Evolutionary conservation across 208 protist genomes (phyloP).

Genomic region (Acanthamoeba castellanii): DNA sequence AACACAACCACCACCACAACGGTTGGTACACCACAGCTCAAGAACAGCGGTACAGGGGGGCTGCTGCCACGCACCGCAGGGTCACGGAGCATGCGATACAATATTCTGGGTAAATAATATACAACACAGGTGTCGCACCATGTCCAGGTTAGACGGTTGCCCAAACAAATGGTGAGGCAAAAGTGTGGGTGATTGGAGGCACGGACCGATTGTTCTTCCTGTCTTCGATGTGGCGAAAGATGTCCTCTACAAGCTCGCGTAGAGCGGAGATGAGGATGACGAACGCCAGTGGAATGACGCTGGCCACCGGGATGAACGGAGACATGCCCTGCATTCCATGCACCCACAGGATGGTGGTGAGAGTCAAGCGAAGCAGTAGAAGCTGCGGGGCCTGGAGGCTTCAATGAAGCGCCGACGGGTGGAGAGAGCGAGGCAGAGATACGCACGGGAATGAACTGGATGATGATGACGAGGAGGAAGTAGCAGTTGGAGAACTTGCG

Average conservation of each 20-base stretch:
- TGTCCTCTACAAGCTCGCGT: slow-evolving; percentile 46
- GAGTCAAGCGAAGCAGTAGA: slow-evolving; percentile 70
- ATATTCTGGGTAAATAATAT: not conserved
- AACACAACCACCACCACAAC: not conserved
- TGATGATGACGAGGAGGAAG: slow-evolving; percentile 93
- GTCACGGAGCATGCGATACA: not conserved
- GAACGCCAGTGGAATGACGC: slow-evolving; percentile 33
- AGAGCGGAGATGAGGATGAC: slow-evolving; percentile 26
- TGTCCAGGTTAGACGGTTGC: not conserved
- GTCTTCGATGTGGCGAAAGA: slow-evolving; percentile 54
- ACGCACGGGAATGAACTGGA: slow-evolving; percentile 82
- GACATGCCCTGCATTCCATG: slow-evolving; percentile 84
- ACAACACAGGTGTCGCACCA: not conserved
- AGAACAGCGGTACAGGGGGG: not conserved
- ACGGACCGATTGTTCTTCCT: slow-evolving; percentile 34
- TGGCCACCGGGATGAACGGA: not conserved
- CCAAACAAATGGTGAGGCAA: not conserved
- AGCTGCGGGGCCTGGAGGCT: slow-evolving; percentile 84
- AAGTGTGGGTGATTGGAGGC: not conserved
- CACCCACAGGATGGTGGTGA: slow-evolving; percentile 82
- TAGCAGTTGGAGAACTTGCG: slow-evolving; percentile 95
- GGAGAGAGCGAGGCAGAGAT: slow-evolving; percentile 84
- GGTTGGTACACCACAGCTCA: not conserved
- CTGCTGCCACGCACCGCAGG: not conserved
- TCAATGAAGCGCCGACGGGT: slow-evolving; percentile 56